Conservation (phyloP, 176 grass and related monocot genomes). For the Alopecurus myosuroides region DNA sequence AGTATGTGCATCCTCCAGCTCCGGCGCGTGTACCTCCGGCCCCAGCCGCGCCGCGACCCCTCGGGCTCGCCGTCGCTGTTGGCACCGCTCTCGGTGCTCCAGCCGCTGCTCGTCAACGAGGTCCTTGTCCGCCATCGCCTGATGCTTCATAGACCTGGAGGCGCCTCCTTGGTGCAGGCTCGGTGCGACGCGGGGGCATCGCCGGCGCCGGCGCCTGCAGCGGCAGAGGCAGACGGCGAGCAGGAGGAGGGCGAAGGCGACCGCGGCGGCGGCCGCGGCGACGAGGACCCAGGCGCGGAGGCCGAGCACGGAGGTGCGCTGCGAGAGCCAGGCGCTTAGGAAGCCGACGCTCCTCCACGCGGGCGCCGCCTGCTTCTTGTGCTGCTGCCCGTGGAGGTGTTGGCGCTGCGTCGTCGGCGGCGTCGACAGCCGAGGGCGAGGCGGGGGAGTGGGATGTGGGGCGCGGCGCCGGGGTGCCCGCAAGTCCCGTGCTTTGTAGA, state of each 20-base stretch:
- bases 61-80: slow-evolving; percentile 32
- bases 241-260: slow-evolving; percentile 33
- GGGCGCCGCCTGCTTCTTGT: slow-evolving; percentile 1
- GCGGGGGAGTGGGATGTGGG: neutral
- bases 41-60: slow-evolving; percentile 69
- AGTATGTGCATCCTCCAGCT: slow-evolving; percentile 94
- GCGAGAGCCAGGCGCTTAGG: slow-evolving; percentile 52
- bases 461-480: neutral
- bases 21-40: slow-evolving; percentile 54
- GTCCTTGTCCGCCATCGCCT: slow-evolving; percentile 42
- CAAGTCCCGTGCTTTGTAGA: no score
- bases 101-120: slow-evolving; percentile 34
- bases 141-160: slow-evolving; percentile 34
- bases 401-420: neutral
- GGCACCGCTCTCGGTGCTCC: slow-evolving; percentile 14
- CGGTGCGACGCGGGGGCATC: slow-evolving; percentile 17
- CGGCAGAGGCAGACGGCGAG: slow-evolving; percentile 51
- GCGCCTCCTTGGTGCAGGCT: neutral
- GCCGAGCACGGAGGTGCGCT: slow-evolving; percentile 75
- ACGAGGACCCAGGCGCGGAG: slow-evolving; percentile 63
- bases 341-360: slow-evolving; percentile 42
- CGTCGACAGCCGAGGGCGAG: neutral
- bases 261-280: slow-evolving; percentile 37
- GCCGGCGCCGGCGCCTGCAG: slow-evolving; percentile 34
- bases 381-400: neutral